These are phyloP conservation scores for Entomortierella chlamydospora DNA, from an alignment of 192 early-diverging fungal species.

Conservation along the genomic window DNA sequence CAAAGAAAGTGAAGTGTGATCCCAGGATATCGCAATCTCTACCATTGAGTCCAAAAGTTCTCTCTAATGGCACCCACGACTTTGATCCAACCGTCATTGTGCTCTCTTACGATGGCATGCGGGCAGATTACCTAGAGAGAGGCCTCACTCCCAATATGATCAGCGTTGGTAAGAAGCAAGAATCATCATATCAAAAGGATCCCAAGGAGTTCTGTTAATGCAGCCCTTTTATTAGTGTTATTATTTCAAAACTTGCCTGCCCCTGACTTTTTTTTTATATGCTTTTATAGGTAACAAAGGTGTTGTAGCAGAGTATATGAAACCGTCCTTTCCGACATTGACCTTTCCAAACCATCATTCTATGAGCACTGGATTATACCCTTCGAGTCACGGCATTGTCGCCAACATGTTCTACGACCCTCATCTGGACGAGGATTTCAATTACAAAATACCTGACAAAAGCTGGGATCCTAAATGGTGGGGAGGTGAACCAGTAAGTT, in stretches of 20 bases:
- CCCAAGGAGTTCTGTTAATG: not conserved
- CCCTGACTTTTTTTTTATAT: not conserved
- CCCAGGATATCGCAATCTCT: conserved; percentile 10
- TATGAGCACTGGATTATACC: conserved; percentile 92
- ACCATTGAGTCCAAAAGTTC: conserved; percentile 11
- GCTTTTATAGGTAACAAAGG: conserved; percentile 55
- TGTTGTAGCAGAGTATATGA: conserved; percentile 70
- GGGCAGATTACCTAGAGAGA: conserved; percentile 84
- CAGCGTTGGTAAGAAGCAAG: conserved; percentile 60
- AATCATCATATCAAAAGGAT: not conserved
- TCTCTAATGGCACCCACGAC: conserved; percentile 73
- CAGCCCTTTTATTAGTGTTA: too few relatives aligned
- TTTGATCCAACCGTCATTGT: conserved; percentile 80
- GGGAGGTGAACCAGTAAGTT: conserved; percentile 85
- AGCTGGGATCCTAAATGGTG: conserved; percentile 85
- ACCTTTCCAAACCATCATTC: conserved; percentile 97
- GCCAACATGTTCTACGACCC: conserved; percentile 87
- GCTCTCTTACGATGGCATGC: conserved; percentile 90
- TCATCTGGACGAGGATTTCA: conserved; percentile 74
- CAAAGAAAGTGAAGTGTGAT: conserved; percentile 25
- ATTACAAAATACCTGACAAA: conserved; percentile 74
- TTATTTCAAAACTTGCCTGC: too few relatives aligned
- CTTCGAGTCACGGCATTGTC: conserved; percentile 92
- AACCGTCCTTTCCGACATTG: conserved; percentile 77
- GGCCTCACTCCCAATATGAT: conserved; percentile 76